Evolutionary conservation across 2,329 filamentous ascomycete species (phyloP).

Genomic region (Fusarium mundagurra): DNA sequence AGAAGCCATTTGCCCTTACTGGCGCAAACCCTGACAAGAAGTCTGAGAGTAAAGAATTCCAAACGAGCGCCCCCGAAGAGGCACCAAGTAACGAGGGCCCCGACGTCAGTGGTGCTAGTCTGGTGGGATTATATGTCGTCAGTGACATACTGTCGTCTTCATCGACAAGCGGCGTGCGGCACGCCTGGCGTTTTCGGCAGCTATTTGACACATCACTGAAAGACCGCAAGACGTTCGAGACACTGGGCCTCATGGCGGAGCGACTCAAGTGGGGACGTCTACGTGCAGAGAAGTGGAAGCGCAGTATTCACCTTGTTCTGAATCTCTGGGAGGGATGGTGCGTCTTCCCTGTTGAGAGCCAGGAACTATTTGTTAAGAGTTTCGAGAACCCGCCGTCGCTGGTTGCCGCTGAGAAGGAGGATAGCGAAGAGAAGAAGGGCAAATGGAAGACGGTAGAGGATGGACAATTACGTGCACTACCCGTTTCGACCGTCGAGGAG

Average conservation of each 20-base stretch:
- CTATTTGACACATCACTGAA: constrained; percentile 80
- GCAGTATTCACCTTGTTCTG: constrained; percentile 75
- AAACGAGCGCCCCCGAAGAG: constrained; percentile 46
- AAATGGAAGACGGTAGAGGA: constrained; percentile 63
- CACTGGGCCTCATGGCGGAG: constrained; percentile 77
- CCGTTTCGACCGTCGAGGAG: constrained; percentile 25
- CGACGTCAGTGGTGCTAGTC: constrained; percentile 77
- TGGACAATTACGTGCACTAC: constrained; percentile 28
- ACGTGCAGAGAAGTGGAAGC: constrained; percentile 85
- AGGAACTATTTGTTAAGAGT: constrained; percentile 73
- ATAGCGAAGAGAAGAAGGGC: constrained; percentile 47
- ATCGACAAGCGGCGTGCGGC: constrained; percentile 79
- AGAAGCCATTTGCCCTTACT: constrained; percentile 78
- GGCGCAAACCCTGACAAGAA: constrained; percentile 71
- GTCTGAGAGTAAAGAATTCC: constrained; percentile 49
- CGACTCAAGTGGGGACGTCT: constrained; percentile 81
- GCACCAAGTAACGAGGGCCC: constrained; percentile 53
- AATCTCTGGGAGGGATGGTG: constrained; percentile 78
- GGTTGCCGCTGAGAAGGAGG: constrained; percentile 43
- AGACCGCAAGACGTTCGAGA: constrained; percentile 75
- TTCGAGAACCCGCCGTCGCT: constrained; percentile 75
- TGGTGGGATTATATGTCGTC: constrained; percentile 82
- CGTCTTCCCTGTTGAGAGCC: constrained; percentile 77
- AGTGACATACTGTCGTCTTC: constrained; percentile 82
- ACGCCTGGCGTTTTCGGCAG: constrained; percentile 87